Percentiles rank a stretch among this genome's conserved stretches.
These are phyloP conservation scores for Fusarium nelsonii DNA, from an alignment of 2,329 filamentous ascomycete genomes.

Conservation along the genomic window DNA sequence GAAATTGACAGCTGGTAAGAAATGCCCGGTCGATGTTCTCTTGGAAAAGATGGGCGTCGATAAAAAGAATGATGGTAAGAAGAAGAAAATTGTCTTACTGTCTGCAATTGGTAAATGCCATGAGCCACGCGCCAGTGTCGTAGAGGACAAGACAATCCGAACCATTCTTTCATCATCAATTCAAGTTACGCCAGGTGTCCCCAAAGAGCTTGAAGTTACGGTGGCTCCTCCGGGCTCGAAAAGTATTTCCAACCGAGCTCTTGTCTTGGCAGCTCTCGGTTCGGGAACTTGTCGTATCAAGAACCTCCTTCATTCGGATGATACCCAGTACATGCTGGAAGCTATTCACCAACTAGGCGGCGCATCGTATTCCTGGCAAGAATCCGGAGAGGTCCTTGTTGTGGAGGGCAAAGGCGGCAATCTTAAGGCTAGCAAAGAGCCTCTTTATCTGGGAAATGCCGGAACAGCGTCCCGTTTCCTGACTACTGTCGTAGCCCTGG, in stretches of 20 bases:
- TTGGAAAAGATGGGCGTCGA: conserved; percentile 96
- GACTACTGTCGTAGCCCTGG: conserved; percentile 90
- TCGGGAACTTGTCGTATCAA: conserved; percentile 87
- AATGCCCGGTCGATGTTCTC: conserved; percentile 86
- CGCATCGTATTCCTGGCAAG: conserved; percentile 92
- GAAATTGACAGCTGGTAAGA: conserved; percentile 85
- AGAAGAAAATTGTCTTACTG: conserved; percentile 95
- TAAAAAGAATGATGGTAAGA: conserved; percentile 96
- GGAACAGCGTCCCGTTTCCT: conserved; percentile 96
- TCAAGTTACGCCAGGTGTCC: conserved; percentile 78
- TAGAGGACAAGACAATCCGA: conserved; percentile 86
- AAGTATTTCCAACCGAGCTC: conserved; percentile 94
- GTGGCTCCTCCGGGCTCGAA: conserved; percentile 96
- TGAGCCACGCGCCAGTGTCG: conserved; percentile 88
- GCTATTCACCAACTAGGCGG: conserved; percentile 88
- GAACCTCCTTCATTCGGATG: conserved; percentile 95
- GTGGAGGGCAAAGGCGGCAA: conserved; percentile 92
- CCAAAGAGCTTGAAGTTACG: conserved; percentile 72
- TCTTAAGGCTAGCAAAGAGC: conserved; percentile 78
- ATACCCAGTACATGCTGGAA: conserved; percentile 96
- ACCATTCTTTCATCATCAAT: conserved; percentile 85
- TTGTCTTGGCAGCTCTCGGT: conserved; percentile 93
- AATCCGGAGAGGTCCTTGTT: conserved; percentile 90
- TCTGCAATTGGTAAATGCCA: conserved; percentile 89
- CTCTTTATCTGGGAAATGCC: conserved; percentile 94